Evolutionary conservation across 495 filamentous ascomycete genomes (phyloP).

Genomic region (Chlorociboria aeruginascens): DNA sequence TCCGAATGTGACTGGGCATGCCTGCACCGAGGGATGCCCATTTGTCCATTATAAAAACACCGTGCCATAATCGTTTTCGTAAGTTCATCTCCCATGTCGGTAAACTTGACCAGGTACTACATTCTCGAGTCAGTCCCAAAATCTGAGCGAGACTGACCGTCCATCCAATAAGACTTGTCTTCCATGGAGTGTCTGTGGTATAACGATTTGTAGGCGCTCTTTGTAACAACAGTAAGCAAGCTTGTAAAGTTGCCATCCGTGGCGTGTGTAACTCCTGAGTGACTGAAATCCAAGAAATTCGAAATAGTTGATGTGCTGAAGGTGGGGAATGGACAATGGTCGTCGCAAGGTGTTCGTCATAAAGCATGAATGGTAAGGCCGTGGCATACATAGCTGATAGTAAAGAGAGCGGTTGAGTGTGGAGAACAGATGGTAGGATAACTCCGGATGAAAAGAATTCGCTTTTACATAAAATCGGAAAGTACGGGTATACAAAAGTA

Average conservation of each 20-base stretch:
- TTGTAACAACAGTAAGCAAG: slow-evolving; percentile 17
- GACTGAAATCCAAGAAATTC: slow-evolving; percentile 16
- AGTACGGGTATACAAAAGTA: slow-evolving; percentile 21
- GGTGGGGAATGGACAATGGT: slow-evolving; percentile 16
- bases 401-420: slow-evolving; percentile 15
- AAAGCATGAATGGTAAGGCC: slow-evolving; percentile 18
- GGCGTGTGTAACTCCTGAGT: slow-evolving; percentile 20
- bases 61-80: slow-evolving; percentile 18
- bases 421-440: slow-evolving; percentile 9
- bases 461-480: slow-evolving; percentile 18
- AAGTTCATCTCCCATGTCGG: slow-evolving; percentile 17
- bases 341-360: slow-evolving; percentile 19
- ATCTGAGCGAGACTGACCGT: slow-evolving; percentile 18
- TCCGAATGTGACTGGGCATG: slow-evolving; percentile 19
- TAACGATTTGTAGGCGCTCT: slow-evolving; percentile 18
- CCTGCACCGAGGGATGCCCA: slow-evolving; percentile 21
- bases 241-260: slow-evolving; percentile 17
- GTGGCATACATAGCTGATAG: slow-evolving; percentile 19
- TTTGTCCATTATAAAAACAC: slow-evolving; percentile 21
- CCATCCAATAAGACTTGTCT: slow-evolving; percentile 20
- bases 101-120: slow-evolving; percentile 16
- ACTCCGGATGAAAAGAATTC: slow-evolving; percentile 10
- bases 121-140: slow-evolving; percentile 15
- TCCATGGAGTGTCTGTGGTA: slow-evolving; percentile 19
- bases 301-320: slow-evolving; percentile 10